These are phyloP conservation scores for Pseudogymnoascus sp. DNA, from an alignment of 2,329 filamentous ascomycete species.

Conservation along the genomic window DNA sequence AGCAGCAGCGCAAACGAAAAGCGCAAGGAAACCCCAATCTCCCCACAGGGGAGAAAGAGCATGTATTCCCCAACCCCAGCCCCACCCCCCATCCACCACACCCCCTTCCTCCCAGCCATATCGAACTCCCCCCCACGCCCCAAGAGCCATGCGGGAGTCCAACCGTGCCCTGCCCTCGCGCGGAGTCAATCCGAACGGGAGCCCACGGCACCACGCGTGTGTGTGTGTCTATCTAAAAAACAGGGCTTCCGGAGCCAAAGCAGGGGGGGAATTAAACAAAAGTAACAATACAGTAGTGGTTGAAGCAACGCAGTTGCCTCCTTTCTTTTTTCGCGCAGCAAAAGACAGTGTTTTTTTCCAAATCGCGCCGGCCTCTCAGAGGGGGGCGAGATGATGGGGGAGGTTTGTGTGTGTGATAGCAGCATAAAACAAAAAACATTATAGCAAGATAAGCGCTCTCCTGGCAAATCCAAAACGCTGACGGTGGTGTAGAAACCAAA, in stretches of 20 bases:
- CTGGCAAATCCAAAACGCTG: neutral
- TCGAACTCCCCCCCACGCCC: neutral
- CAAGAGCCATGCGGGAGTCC: neutral
- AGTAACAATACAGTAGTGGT: neutral
- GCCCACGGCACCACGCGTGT: neutral
- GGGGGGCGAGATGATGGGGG: neutral
- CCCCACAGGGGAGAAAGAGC: neutral
- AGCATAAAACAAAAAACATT: neutral
- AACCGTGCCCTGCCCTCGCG: neutral
- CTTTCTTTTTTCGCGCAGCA: neutral
- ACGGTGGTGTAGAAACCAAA: neutral
- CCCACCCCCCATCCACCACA: neutral
- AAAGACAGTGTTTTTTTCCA: neutral
- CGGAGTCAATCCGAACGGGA: neutral
- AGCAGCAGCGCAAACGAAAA: constrained; percentile 1
- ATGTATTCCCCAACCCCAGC: neutral
- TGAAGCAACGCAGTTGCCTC: neutral
- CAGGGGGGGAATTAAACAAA: neutral
- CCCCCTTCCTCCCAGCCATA: neutral
- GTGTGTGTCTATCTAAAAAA: neutral
- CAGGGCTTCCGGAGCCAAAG: neutral
- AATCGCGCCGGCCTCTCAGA: neutral
- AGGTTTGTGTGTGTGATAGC: neutral
- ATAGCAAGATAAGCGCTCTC: neutral
- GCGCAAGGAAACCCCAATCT: neutral